phyloP scores from a whole-genome alignment of 164 flowering plant genomes.

The Brasenia schreberi region DNA sequence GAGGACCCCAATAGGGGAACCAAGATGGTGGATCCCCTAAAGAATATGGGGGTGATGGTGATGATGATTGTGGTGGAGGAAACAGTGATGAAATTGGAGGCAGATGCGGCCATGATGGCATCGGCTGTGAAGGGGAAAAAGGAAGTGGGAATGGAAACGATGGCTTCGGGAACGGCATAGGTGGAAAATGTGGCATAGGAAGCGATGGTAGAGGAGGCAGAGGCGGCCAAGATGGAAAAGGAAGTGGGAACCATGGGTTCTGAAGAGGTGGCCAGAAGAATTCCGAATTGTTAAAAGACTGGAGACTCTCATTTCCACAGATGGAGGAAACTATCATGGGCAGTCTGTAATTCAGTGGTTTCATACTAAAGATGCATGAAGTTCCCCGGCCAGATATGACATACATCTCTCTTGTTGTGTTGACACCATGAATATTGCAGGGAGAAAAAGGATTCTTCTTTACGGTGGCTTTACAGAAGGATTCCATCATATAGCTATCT shows the following conservation, averaged over 20 bases:
- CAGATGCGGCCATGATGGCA: background rate
- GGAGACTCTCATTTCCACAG: constrained; percentile 16
- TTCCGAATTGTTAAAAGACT: background rate
- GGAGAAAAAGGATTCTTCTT: constrained; percentile 22
- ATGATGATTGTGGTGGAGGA: constrained; percentile 2
- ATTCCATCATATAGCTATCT: constrained; percentile 19
- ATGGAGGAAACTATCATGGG: constrained; percentile 19
- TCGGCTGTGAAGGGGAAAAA: background rate
- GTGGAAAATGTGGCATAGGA: constrained; percentile 12
- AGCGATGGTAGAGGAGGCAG: constrained; percentile 9
- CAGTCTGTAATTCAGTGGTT: constrained; percentile 37
- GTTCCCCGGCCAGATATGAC: constrained; percentile 42
- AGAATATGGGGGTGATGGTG: constrained; percentile 5
- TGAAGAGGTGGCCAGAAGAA: background rate
- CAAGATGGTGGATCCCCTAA: constrained; percentile 5
- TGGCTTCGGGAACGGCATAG: constrained; percentile 14
- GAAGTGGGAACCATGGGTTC: constrained; percentile 17
- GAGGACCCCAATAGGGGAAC: constrained; percentile 6
- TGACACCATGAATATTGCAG: constrained; percentile 38
- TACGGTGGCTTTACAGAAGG: constrained; percentile 43
- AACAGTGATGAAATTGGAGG: constrained; percentile 3
- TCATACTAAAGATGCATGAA: constrained; percentile 36
- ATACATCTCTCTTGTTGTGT: constrained; percentile 25
- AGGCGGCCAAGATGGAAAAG: constrained; percentile 24
- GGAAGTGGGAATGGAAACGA: constrained; percentile 9